Percentiles rank a stretch among this genome's conserved stretches.
Evolutionary conservation across 2,329 filamentous ascomycete genomes (phyloP).

Genomic region (Colletotrichum sp.): DNA sequence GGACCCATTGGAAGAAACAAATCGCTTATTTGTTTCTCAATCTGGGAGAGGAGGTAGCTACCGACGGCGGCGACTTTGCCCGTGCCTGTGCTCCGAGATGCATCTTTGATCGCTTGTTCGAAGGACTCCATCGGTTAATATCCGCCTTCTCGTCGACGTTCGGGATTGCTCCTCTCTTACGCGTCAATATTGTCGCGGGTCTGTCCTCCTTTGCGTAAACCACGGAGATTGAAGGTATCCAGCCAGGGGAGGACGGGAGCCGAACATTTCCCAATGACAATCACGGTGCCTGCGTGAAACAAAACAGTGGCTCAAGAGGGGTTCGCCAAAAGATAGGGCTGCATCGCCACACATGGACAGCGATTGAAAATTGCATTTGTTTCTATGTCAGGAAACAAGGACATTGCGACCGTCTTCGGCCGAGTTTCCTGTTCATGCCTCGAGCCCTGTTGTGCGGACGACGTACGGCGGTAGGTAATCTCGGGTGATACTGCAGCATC

Average conservation of each 20-base stretch:
- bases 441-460: background rate
- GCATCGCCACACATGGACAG: slow-evolving; percentile 22
- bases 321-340: slow-evolving; percentile 25
- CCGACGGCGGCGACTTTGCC: background rate
- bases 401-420: background rate
- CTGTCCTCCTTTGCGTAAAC: background rate
- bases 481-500: slow-evolving; percentile 21
- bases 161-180: background rate
- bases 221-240: slow-evolving; percentile 1
- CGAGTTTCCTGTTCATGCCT: background rate
- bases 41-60: background rate
- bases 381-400: slow-evolving; percentile 2
- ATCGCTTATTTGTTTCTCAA: background rate
- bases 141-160: background rate
- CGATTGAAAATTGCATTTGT: background rate
- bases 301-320: background rate
- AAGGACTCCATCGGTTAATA: slow-evolving; percentile 7
- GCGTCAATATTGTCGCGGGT: background rate
- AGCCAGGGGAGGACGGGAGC: background rate
- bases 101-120: background rate
- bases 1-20: background rate
- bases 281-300: background rate
- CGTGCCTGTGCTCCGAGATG: background rate
- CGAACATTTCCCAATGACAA: background rate
- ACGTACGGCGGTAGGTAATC: slow-evolving; percentile 25